These are phyloP conservation scores for Coemansia sp. DNA, from an alignment of 192 early-diverging fungal species.

Conservation along the genomic window DNA sequence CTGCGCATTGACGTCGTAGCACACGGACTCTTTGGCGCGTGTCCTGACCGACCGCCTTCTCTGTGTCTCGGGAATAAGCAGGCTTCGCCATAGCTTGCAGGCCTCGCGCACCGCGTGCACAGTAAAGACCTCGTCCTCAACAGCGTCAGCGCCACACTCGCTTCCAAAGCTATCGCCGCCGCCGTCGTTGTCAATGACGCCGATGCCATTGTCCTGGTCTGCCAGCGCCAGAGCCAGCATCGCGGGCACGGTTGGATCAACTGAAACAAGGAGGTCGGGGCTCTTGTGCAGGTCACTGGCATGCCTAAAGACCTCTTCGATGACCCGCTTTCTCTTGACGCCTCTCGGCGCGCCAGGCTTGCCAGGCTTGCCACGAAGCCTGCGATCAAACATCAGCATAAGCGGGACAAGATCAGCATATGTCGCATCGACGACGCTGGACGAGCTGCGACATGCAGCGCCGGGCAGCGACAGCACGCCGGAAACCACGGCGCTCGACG, in stretches of 20 bases:
- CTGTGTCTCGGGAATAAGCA: background rate
- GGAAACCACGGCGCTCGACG: background rate
- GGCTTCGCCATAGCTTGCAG: background rate
- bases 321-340: background rate
- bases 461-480: background rate
- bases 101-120: background rate
- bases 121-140: background rate
- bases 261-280: background rate
- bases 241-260: background rate
- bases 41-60: background rate
- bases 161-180: too few species aligned
- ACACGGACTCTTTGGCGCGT: background rate
- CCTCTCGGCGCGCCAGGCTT: background rate
- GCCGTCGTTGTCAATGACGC: too few species aligned
- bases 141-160: too few species aligned
- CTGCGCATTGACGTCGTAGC: background rate
- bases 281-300: background rate
- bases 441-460: background rate
- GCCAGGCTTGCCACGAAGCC: background rate
- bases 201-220: too few species aligned
- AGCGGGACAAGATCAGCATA: background rate
- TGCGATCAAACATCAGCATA: background rate
- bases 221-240: background rate
- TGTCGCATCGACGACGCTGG: background rate
- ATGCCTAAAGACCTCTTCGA: background rate